Evolutionary conservation across 1,284 basidiomycete species (phyloP), one percentile per base, ranked within the genome.

Genomic region (Pholiota adiposa): DNA sequence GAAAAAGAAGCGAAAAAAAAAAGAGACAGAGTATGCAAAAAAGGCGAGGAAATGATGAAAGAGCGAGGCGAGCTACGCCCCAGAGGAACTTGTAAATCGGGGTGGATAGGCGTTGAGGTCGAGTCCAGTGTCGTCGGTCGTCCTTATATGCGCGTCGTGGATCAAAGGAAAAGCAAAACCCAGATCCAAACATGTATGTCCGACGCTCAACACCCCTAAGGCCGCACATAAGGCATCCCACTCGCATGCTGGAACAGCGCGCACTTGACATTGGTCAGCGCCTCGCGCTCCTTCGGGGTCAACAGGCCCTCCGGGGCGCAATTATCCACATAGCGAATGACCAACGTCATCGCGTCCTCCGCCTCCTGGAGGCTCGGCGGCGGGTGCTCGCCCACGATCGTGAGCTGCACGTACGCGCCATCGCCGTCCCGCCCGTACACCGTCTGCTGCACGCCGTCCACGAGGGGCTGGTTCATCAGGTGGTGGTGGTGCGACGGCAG

Each of bases 291-390:
- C 3, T 76, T 67, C 2, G 62, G 53, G n/a, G 74, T 73, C 61
- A 84, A 62, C n/a, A 84, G 67, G n/a, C 71, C 65, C 19, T 72
- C 71, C 34, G 73, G 61, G 40, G 58, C 63, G 27, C 53, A 41
- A 50, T 75, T 75, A 66, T 85, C 80, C 60, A 87, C 67, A 60
- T 79, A 88, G 25, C 71, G 54, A 56, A 85, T 77, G 59, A 88
- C 71, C 60, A 75, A 79, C 64, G 80, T 78, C 61, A 86, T 69
- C 21, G 82, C 79, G 4, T 77, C 76, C 60, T 86, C 81, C 3
- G 82, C 85, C 55, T 87, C 83, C 0, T 73, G 65, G 18, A 82
- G 62, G n/a, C 75, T 58, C 23, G 74, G 29, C 76, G 74, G n/a
- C 65, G 63, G 50, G 59, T 63, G 51, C 19, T 36, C 31, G 36